Conservation (phyloP, 768 basidiomycete species). For the Tylopilus sp. region DNA sequence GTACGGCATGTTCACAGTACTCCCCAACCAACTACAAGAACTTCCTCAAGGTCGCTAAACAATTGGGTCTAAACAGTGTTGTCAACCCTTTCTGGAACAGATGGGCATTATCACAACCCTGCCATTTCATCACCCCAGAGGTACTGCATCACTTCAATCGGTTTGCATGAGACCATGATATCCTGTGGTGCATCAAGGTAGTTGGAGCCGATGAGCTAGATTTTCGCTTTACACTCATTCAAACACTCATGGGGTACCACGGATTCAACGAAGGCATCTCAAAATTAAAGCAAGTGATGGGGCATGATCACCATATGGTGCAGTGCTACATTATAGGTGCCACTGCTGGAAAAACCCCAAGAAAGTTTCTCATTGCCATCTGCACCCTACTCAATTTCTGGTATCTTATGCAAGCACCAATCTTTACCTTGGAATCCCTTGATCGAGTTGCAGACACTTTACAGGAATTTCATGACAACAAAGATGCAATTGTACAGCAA, state of each 20-base stretch:
- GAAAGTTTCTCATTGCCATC: no score
- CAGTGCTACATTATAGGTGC: no score
- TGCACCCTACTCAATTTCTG: no score
- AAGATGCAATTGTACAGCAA: neutral
- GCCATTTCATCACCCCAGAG: neutral
- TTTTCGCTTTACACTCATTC: neutral
- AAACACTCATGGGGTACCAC: neutral
- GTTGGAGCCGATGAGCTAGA: neutral
- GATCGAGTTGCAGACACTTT: no score
- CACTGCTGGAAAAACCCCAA: no score
- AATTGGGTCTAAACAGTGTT: neutral
- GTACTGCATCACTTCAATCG: neutral
- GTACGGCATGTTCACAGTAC: neutral
- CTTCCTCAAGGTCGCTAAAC: neutral
- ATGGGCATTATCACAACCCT: neutral
- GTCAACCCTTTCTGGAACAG: neutral
- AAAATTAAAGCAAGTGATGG: neutral
- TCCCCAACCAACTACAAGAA: neutral
- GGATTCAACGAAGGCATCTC: neutral
- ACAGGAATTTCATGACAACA: neutral
- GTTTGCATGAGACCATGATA: neutral
- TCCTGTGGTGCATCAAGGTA: neutral
- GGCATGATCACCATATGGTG: no score
- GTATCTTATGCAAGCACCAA: no score
- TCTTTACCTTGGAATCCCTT: no score